phyloP scores from a whole-genome alignment of 768 basidiomycete species.

The Tulasnella sp. region DNA sequence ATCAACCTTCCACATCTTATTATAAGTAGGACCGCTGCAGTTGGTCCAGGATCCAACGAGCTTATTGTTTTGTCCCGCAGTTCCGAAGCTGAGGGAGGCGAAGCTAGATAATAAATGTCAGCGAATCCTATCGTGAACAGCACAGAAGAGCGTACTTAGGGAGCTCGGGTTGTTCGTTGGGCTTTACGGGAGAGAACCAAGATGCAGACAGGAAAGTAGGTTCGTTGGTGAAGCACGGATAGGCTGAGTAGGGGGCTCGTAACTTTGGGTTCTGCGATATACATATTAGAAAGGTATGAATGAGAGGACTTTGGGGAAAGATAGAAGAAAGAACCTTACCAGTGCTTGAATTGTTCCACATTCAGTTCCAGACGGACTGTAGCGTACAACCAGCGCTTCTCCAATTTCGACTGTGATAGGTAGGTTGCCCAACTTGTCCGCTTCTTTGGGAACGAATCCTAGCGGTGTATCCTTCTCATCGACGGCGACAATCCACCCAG shows the following conservation, averaged over 20 bases:
- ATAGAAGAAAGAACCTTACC: background rate
- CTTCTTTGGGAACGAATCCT: background rate
- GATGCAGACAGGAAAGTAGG: background rate
- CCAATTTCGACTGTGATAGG: background rate
- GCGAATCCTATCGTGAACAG: too few relatives aligned
- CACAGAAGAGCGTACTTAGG: background rate
- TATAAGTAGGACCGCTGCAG: background rate
- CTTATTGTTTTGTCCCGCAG: background rate
- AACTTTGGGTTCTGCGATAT: background rate
- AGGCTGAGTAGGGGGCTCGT: background rate
- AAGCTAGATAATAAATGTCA: background rate
- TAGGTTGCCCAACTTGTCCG: background rate
- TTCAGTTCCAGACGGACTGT: background rate
- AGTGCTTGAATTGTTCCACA: background rate
- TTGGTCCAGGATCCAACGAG: background rate
- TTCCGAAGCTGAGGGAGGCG: background rate
- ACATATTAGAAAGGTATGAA: background rate
- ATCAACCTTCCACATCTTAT: background rate
- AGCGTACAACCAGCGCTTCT: background rate
- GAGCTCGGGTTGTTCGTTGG: background rate
- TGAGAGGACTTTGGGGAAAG: background rate
- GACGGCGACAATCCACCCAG: background rate
- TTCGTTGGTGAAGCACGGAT: background rate
- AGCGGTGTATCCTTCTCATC: background rate
- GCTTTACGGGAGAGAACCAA: background rate